phyloP scores from a whole-genome alignment of 257 asterid genomes.

The Gentiana macrophylla region DNA sequence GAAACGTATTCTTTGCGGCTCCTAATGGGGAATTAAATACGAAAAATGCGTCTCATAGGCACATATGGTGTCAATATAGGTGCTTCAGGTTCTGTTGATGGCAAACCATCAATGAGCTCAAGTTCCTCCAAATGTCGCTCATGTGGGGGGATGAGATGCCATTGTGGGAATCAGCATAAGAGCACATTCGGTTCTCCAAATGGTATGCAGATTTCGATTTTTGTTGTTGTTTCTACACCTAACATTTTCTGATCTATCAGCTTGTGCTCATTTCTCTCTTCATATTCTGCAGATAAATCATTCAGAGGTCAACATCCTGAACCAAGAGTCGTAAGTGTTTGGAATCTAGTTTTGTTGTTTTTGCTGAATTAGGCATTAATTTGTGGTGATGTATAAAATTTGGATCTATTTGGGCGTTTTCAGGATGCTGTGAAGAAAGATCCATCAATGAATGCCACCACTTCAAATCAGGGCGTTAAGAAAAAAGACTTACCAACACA shows the following conservation, averaged over 20 bases:
- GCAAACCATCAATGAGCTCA: slow-evolving; percentile 16
- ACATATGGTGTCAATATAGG: slow-evolving; percentile 20
- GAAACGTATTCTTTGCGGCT: slow-evolving; percentile 22
- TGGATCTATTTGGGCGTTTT: too few relatives aligned
- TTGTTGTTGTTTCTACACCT: background rate
- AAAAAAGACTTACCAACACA: too few relatives aligned
- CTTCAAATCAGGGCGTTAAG: too few relatives aligned
- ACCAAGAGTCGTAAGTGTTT: too few relatives aligned
- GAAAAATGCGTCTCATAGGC: slow-evolving; percentile 24
- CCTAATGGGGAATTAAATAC: slow-evolving; percentile 16
- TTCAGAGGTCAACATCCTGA: slow-evolving; percentile 14
- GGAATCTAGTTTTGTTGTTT: too few relatives aligned
- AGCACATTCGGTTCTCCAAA: slow-evolving; percentile 23
- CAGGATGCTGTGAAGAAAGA: too few relatives aligned
- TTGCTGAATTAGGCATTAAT: too few relatives aligned
- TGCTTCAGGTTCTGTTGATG: slow-evolving; percentile 19
- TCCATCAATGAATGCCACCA: too few relatives aligned
- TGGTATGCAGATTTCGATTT: slow-evolving; percentile 28
- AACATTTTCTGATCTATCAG: background rate
- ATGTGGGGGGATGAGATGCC: slow-evolving; percentile 19
- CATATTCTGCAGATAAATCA: slow-evolving; percentile 26
- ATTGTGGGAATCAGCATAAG: slow-evolving; percentile 21
- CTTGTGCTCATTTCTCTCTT: slow-evolving; percentile 18
- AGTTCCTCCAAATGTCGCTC: slow-evolving; percentile 26
- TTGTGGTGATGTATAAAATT: too few relatives aligned